Evolutionary conservation across 768 basidiomycete species (phyloP), one percentile per base, ranked within the genome.

Genomic region (Tremella yokohamensis): DNA sequence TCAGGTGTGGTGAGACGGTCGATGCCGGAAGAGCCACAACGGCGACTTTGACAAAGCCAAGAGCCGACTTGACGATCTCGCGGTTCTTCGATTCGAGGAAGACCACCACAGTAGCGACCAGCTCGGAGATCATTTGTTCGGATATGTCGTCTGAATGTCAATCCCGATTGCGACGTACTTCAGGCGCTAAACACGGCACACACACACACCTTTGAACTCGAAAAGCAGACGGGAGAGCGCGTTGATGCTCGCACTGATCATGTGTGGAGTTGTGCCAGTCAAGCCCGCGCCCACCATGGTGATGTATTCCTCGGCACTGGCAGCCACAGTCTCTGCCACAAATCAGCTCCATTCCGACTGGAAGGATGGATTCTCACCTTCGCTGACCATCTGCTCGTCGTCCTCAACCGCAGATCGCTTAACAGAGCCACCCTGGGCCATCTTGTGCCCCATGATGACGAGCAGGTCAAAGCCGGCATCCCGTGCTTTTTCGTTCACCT

Each of bases 161-260:
- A n/a, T n/a, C n/a, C n/a, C n/a, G n/a, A n/a, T n/a, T n/a, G n/a
- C n/a, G n/a, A n/a, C n/a, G 29, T 20, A 47, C 56, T 47, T 16
- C 47, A 34, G 16, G 15, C 42, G 50, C 20, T n/a, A 42, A 29
- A 48, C 44, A 38, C 20, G 18, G 37, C 6, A 12, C n/a, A 40
- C 12, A 50, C 38, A 12, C 4, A 22, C 52, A 91, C 93, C 86
- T 82, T 87, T 91, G 80, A 93, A 99, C 78, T 98, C 96, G 73
- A 97, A 99, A 16, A 97, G 81, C 12, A 98, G 81, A 20, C 96
- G 84, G 1, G 93, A 93, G 54, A 99, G 84, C 0, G 91, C 90
- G 6, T 92, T 97, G 52, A 98, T 85, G 1, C 90, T 90, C 1
- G 96, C 96, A 70, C 92, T 94, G 74, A 98, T 94, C 91, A 96